Evolutionary conservation across 148 eudicot species (phyloP).

Genomic region (Dysphania ambrosioides): DNA sequence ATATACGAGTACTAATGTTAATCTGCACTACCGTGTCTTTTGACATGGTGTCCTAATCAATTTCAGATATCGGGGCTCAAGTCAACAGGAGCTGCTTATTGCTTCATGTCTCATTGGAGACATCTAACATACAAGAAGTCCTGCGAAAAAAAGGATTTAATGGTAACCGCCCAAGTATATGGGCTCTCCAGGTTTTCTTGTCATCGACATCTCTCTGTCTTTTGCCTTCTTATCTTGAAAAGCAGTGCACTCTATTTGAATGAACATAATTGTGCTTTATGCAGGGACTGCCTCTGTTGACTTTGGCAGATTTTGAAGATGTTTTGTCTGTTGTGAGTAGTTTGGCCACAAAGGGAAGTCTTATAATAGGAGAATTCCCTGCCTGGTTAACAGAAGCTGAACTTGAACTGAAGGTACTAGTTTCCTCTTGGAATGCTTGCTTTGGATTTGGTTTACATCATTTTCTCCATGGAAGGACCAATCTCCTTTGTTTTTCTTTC

Average conservation of each 20-base stretch:
- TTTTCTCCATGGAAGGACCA: neutral
- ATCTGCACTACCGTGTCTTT: conserved; percentile 1
- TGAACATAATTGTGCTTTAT: conserved; percentile 9
- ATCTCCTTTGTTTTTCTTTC: neutral
- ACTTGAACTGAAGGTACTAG: conserved; percentile 44
- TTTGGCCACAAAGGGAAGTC: conserved; percentile 72
- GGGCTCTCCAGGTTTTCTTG: conserved; percentile 73
- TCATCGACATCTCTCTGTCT: no score
- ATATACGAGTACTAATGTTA: neutral
- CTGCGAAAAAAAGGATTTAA: conserved; percentile 60
- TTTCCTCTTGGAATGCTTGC: conserved; percentile 1
- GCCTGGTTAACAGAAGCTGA: conserved; percentile 47
- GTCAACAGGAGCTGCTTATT: conserved; percentile 61
- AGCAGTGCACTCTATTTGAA: neutral
- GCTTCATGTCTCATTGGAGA: conserved; percentile 60
- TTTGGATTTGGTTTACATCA: neutral
- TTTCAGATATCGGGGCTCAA: conserved; percentile 70
- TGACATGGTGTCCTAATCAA: conserved; percentile 26
- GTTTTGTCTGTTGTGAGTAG: conserved; percentile 43
- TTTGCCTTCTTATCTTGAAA: neutral
- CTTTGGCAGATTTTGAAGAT: conserved; percentile 50
- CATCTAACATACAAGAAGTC: conserved; percentile 44
- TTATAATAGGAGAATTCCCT: conserved; percentile 76
- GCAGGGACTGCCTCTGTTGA: conserved; percentile 74
- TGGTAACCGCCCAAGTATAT: conserved; percentile 70